Percentiles rank a stretch among this genome's conserved stretches.
These are phyloP conservation scores for Cryptococcus sp. DNA, from an alignment of 1,284 basidiomycete species.

Conservation along the genomic window DNA sequence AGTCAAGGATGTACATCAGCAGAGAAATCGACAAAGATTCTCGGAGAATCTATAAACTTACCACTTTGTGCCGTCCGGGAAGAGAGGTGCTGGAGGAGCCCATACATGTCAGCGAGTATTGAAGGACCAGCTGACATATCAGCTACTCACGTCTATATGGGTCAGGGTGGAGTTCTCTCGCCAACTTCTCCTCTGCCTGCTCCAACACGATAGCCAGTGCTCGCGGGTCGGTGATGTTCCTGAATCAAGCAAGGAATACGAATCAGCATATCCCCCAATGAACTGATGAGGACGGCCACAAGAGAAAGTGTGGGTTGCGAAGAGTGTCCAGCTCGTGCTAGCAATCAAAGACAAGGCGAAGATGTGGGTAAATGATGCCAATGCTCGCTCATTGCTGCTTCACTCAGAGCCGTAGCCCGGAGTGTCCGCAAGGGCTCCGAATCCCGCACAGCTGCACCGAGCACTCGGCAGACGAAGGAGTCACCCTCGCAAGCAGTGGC, in stretches of 20 bases:
- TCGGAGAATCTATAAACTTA: conserved; percentile 49
- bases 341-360: no score
- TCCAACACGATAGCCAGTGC: conserved; percentile 77
- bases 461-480: no score
- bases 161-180: conserved; percentile 75
- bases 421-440: no score
- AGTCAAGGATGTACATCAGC: neutral
- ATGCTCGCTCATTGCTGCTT: no score
- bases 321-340: no score
- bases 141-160: conserved; percentile 77
- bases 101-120: neutral
- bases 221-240: conserved; percentile 83
- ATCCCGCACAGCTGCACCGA: no score
- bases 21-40: neutral
- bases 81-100: conserved; percentile 62
- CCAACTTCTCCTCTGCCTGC: conserved; percentile 76
- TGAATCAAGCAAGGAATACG: conserved; percentile 38
- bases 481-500: no score
- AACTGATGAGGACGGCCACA: no score
- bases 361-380: no score
- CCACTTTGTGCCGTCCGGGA: conserved; percentile 87
- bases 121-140: neutral
- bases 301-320: no score
- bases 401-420: no score
- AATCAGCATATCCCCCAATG: no score